Percentiles rank a stretch among this genome's conserved stretches.
Conservation (phyloP, 169 alveolate species). For the Blepharisma undulans region DNA sequence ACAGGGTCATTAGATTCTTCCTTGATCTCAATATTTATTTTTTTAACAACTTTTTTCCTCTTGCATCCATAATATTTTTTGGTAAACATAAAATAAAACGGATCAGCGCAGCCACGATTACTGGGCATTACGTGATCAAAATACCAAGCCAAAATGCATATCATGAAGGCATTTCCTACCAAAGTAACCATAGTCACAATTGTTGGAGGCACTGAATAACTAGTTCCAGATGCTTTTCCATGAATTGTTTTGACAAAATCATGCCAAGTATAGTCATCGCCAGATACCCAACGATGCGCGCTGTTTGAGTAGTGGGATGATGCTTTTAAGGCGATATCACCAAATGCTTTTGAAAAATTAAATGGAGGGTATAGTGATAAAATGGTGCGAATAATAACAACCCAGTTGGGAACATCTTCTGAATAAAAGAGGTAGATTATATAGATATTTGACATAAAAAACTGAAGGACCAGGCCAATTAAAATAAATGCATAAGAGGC, state of each 20-base stretch:
- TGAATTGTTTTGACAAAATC: constrained; percentile 36
- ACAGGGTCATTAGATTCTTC: constrained; percentile 47
- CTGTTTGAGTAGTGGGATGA: not conserved
- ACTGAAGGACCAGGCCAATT: constrained; percentile 43
- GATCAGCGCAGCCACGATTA: constrained; percentile 32
- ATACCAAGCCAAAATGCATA: constrained; percentile 44
- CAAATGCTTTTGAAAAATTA: constrained; percentile 33
- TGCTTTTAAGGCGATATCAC: not conserved
- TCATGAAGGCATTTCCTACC: constrained; percentile 20
- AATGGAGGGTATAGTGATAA: constrained; percentile 37
- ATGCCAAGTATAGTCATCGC: constrained; percentile 45
- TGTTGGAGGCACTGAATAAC: constrained; percentile 47
- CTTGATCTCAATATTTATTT: constrained; percentile 9
- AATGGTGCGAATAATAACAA: constrained; percentile 2
- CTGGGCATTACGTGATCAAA: constrained; percentile 52
- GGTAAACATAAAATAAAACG: not conserved
- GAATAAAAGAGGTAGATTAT: constrained; percentile 26
- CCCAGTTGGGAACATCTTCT: constrained; percentile 44
- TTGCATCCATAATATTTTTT: not conserved
- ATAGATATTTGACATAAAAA: constrained; percentile 40
- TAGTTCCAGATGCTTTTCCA: constrained; percentile 22
- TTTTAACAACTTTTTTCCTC: constrained; percentile 45
- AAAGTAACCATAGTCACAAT: constrained; percentile 31
- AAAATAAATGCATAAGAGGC: constrained; percentile 37
- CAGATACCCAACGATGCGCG: constrained; percentile 43